These are phyloP conservation scores for Phytomonas sp. DNA, from an alignment of 208 protist genomes.

Conservation along the genomic window DNA sequence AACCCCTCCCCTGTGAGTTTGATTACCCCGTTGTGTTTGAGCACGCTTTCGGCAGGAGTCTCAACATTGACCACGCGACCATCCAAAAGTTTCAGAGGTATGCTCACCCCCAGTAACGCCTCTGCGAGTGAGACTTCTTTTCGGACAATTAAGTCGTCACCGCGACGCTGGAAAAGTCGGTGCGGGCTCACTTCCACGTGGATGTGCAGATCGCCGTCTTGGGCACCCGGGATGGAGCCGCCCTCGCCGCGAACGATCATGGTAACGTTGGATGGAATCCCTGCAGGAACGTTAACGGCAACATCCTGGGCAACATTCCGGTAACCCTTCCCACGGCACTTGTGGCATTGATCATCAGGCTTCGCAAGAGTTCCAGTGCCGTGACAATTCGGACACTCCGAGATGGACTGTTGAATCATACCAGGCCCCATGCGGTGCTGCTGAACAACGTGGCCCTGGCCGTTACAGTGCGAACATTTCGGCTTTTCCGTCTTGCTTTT, in stretches of 20 bases:
- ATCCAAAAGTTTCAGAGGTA: slow-evolving; percentile 88
- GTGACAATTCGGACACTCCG: slow-evolving; percentile 88
- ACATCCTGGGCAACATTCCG: slow-evolving; percentile 89
- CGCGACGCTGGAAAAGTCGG: slow-evolving; percentile 87
- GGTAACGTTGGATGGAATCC: slow-evolving; percentile 94
- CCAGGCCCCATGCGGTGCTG: slow-evolving; percentile 93
- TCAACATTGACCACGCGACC: slow-evolving; percentile 82
- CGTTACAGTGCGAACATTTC: slow-evolving; percentile 90
- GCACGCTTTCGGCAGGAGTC: slow-evolving; percentile 34
- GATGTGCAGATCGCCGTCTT: slow-evolving; percentile 96
- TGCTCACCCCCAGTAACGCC: slow-evolving; percentile 86
- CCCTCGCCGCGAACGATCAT: slow-evolving; percentile 94
- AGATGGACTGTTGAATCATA: slow-evolving; percentile 94
- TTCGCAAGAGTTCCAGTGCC: slow-evolving; percentile 89
- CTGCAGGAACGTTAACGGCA: slow-evolving; percentile 93
- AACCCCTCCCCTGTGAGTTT: slow-evolving; percentile 83
- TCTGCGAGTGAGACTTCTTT: slow-evolving; percentile 91
- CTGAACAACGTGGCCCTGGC: slow-evolving; percentile 88
- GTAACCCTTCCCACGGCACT: slow-evolving; percentile 93
- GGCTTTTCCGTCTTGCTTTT: slow-evolving; percentile 85
- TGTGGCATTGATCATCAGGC: slow-evolving; percentile 91
- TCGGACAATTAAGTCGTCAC: slow-evolving; percentile 90
- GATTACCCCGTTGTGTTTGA: slow-evolving; percentile 72
- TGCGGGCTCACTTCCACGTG: slow-evolving; percentile 93
- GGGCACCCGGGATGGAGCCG: slow-evolving; percentile 87